Evolutionary conservation across 805 yeast genomes (phyloP).

Genomic region (Saccharomycopsis sp.): DNA sequence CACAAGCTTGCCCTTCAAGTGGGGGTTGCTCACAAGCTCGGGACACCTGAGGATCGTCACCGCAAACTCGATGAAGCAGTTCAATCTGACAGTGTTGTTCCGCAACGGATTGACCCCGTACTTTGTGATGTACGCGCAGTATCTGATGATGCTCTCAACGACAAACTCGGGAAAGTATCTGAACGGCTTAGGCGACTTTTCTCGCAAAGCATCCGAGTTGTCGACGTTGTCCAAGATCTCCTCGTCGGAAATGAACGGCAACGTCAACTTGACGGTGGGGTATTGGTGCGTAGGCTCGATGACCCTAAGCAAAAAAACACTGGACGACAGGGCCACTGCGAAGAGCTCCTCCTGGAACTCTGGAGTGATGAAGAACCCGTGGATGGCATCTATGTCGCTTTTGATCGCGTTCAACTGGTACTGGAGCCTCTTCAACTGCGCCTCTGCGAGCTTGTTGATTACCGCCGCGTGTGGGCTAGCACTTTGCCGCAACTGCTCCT

Average conservation of each 20-base stretch:
- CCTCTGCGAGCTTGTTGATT: conserved; percentile 27
- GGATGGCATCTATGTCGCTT: conserved; percentile 50
- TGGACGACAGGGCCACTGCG: conserved; percentile 72
- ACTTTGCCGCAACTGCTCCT: conserved; percentile 32
- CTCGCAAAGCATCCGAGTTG: conserved; percentile 63
- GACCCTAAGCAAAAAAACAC: conserved; percentile 61
- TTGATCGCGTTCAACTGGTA: conserved; percentile 33
- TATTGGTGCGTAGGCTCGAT: conserved; percentile 66
- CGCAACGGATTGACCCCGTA: conserved; percentile 53
- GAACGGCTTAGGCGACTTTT: conserved; percentile 67
- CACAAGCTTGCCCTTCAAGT: conserved; percentile 76
- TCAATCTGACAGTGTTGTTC: conserved; percentile 41
- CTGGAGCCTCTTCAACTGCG: conserved; percentile 47
- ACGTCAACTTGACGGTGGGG: conserved; percentile 43
- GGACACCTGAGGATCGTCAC: conserved; percentile 77
- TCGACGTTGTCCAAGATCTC: conserved; percentile 61
- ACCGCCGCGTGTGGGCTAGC: conserved; percentile 25
- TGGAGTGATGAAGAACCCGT: conserved; percentile 53
- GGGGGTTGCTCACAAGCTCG: conserved; percentile 84
- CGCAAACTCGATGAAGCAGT: conserved; percentile 59
- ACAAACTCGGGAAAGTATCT: conserved; percentile 79
- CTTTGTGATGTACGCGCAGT: conserved; percentile 54
- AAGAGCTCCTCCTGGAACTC: conserved; percentile 58
- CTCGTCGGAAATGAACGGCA: conserved; percentile 58
- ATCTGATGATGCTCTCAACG: conserved; percentile 74